Percentiles rank a stretch among this genome's conserved stretches.
Conservation (phyloP, 75 land plant genomes). For the Sequoia sempervirens region DNA sequence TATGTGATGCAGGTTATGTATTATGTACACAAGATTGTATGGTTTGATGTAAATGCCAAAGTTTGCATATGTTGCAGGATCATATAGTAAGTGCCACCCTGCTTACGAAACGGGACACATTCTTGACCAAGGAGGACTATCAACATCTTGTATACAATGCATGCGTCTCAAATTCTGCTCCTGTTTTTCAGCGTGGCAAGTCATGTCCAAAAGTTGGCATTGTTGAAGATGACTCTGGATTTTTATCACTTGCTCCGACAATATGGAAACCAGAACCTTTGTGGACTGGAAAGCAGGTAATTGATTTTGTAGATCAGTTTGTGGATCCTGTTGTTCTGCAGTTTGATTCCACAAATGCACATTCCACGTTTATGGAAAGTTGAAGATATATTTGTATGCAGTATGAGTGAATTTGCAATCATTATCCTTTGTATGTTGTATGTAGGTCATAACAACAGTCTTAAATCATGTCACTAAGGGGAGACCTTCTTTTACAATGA, state of each 20-base stretch:
- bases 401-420: neutral
- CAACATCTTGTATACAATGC: slow-evolving; percentile 80
- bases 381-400: neutral
- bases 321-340: neutral
- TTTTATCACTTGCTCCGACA: slow-evolving; percentile 63
- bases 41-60: slow-evolving; percentile 1
- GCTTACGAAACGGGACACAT: slow-evolving; percentile 86
- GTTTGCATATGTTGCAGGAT: slow-evolving; percentile 49
- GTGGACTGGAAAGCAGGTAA: slow-evolving; percentile 98
- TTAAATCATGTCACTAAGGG: slow-evolving; percentile 70
- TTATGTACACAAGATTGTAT: neutral
- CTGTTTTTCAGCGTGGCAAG: slow-evolving; percentile 12
- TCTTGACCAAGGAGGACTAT: slow-evolving; percentile 77
- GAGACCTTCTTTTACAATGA: slow-evolving; percentile 51
- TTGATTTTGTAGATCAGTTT: neutral
- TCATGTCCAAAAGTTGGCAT: slow-evolving; percentile 30
- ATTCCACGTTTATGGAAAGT: neutral
- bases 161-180: slow-evolving; percentile 37
- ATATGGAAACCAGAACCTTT: slow-evolving; percentile 75
- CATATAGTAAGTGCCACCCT: slow-evolving; percentile 85
- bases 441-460: slow-evolving; percentile 77
- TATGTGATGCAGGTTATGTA: neutral
- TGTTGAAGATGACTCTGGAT: slow-evolving; percentile 32
- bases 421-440: neutral
- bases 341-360: neutral